phyloP scores from a whole-genome alignment of 1,139 yeast genomes.

The Sugiyamaella xylanicola region DNA sequence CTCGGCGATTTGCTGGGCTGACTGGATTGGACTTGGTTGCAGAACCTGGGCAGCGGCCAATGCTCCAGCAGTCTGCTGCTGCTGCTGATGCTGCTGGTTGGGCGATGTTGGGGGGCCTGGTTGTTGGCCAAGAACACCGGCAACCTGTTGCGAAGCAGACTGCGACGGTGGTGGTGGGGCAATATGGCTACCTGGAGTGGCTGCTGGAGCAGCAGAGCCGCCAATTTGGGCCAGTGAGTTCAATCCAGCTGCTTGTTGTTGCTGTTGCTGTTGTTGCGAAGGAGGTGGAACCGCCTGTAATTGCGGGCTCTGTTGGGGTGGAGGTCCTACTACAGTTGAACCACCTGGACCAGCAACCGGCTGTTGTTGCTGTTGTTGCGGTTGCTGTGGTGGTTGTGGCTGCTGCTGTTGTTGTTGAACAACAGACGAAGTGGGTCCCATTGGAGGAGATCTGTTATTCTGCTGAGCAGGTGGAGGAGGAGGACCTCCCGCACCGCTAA shows the following conservation, averaged over 20 bases:
- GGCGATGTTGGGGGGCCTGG: conserved; percentile 18
- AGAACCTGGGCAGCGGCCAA: conserved; percentile 26
- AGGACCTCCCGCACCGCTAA: conserved; percentile 10
- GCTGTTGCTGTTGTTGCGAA: no score
- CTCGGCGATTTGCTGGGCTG: conserved; percentile 35
- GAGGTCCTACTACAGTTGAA: neutral
- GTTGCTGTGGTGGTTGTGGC: no score
- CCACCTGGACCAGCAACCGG: neutral
- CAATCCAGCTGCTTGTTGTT: conserved; percentile 17
- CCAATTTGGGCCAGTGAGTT: conserved; percentile 22
- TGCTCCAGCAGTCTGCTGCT: conserved; percentile 6
- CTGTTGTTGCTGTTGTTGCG: neutral
- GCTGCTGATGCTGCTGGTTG: conserved; percentile 22
- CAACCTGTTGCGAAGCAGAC: neutral
- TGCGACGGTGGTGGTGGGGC: neutral
- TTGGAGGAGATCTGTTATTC: conserved; percentile 8
- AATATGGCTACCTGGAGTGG: no score
- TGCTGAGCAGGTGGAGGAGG: neutral
- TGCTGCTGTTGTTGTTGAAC: neutral
- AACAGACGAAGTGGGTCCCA: neutral
- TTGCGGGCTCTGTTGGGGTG: conserved; percentile 17
- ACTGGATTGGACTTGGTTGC: conserved; percentile 26
- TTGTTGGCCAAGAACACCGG: conserved; percentile 16
- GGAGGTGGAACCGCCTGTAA: conserved; percentile 19
- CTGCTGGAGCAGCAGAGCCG: neutral